These are phyloP conservation scores for Mariannaea sp. DNA, from an alignment of 2,329 filamentous ascomycete species.

Conservation along the genomic window DNA sequence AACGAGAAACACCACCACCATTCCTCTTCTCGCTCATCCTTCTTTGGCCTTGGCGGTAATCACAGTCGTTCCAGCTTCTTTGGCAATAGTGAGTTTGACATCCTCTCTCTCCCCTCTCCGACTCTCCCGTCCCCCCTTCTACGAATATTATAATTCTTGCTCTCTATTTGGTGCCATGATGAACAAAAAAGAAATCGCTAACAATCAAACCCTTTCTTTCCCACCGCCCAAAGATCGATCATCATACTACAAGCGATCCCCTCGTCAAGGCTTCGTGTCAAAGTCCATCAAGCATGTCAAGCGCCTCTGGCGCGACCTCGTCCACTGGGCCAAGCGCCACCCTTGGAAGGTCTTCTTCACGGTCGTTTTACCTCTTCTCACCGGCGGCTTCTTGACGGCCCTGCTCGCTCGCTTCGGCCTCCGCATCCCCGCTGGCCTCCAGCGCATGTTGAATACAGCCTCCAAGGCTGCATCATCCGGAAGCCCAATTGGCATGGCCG, in stretches of 20 bases:
- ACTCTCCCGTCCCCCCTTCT: background rate
- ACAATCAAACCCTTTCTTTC: background rate
- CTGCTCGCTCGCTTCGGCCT: slow-evolving; percentile 81
- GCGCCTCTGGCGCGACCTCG: slow-evolving; percentile 78
- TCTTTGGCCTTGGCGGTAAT: slow-evolving; percentile 54
- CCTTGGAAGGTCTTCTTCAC: slow-evolving; percentile 87
- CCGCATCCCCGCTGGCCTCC: slow-evolving; percentile 68
- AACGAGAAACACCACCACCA: slow-evolving; percentile 44
- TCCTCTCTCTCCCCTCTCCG: background rate
- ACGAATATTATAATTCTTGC: no score
- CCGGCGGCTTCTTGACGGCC: slow-evolving; percentile 78
- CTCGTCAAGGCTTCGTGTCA: slow-evolving; percentile 77
- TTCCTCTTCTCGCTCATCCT: slow-evolving; percentile 50
- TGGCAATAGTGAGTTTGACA: slow-evolving; percentile 45
- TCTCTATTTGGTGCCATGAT: no score
- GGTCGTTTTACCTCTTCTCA: slow-evolving; percentile 85
- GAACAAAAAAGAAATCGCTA: no score
- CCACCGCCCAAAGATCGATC: no score
- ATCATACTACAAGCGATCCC: slow-evolving; percentile 79
- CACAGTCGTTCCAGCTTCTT: slow-evolving; percentile 53
- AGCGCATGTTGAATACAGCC: slow-evolving; percentile 62
- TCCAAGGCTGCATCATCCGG: slow-evolving; percentile 51
- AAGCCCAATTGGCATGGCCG: slow-evolving; percentile 54
- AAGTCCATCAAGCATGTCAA: slow-evolving; percentile 76
- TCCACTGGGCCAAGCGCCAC: slow-evolving; percentile 80